A percentile compares a stretch with the other conserved stretches of the same genome.
These are phyloP conservation scores for Micractinium sp. DNA, from an alignment of 139 green algal species.

Conservation along the genomic window DNA sequence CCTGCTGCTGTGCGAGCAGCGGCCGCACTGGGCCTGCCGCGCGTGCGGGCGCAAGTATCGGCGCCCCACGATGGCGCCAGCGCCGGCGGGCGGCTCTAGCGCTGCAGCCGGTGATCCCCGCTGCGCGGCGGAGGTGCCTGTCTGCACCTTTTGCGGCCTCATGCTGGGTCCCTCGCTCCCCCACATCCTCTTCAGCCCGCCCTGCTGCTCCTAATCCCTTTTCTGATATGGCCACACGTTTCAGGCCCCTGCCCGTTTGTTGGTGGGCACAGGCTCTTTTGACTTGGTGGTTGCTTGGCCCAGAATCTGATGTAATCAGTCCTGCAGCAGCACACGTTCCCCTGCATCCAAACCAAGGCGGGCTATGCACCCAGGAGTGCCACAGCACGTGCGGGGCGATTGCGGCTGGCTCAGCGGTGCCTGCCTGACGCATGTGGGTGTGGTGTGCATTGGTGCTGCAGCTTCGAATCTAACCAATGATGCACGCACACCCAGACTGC, in stretches of 20 bases:
- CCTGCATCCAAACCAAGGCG: background rate
- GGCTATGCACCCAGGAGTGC: no score
- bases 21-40: conserved; percentile 34
- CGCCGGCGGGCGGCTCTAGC: background rate
- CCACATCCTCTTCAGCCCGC: conserved; percentile 2
- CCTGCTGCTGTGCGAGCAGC: conserved; percentile 14
- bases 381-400: no score
- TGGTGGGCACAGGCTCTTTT: background rate
- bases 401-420: no score
- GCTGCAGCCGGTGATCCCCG: no score
- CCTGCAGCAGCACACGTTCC: background rate
- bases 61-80: no score
- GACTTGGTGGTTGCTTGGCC: no score
- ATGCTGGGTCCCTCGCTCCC: background rate
- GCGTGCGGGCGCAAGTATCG: conserved; percentile 20
- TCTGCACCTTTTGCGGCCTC: conserved; percentile 18
- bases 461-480: no score
- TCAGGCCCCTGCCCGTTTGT: background rate
- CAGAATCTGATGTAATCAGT: no score
- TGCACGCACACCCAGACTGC: no score
- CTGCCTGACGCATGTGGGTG: no score
- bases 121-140: background rate
- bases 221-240: background rate
- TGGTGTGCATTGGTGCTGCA: no score
- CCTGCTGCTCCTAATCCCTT: background rate